A percentile compares a stretch with the other conserved stretches of the same genome.
Evolutionary conservation across 164 flowering plant species (phyloP).

Genomic region (Akebia trifoliata): DNA sequence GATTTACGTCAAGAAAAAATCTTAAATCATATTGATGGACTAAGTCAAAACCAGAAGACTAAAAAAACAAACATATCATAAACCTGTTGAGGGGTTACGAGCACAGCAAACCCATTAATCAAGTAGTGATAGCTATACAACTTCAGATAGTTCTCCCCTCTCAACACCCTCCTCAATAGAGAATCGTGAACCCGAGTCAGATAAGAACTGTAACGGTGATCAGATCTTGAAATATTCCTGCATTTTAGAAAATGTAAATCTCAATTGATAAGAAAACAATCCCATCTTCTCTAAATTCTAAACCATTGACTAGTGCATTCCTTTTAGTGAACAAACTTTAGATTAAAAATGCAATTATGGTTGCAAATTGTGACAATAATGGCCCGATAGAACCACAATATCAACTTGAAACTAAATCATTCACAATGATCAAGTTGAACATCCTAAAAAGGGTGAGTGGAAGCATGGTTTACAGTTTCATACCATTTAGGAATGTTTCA

Average conservation of each 20-base stretch:
- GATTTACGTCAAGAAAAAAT: neutral
- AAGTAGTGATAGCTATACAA: conserved; percentile 90
- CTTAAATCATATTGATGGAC: neutral
- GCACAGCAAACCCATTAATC: conserved; percentile 93
- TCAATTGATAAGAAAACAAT: neutral
- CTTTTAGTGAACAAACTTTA: neutral
- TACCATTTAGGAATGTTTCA: no score
- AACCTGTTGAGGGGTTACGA: conserved; percentile 87
- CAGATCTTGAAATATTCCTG: conserved; percentile 59
- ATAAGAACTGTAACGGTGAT: conserved; percentile 34
- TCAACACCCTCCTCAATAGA: conserved; percentile 57
- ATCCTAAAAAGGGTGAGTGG: no score
- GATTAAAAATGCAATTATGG: neutral
- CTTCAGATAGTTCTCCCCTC: conserved; percentile 84
- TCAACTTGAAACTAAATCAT: no score
- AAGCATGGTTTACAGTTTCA: no score
- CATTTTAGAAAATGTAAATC: conserved; percentile 5
- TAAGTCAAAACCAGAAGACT: neutral
- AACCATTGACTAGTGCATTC: neutral
- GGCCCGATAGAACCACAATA: neutral
- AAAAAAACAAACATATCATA: neutral
- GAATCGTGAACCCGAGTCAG: conserved; percentile 70
- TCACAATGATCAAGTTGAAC: no score
- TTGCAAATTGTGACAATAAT: neutral
- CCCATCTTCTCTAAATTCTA: neutral